phyloP scores from a whole-genome alignment of 768 basidiomycete species.

The Leccinum subtestaceum region DNA sequence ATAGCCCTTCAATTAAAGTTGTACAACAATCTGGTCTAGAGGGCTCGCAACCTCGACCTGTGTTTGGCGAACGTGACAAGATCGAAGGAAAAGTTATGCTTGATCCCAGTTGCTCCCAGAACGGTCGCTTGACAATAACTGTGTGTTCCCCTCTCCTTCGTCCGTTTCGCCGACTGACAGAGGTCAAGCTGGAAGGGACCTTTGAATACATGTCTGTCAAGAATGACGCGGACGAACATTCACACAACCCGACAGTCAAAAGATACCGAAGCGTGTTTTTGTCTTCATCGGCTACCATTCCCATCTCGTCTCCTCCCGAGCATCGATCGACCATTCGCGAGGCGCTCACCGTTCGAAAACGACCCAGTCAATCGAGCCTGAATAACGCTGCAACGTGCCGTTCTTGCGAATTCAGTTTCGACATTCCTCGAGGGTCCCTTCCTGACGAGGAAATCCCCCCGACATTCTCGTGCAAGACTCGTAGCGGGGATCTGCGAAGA shows the following conservation, averaged over 20 bases:
- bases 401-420: conserved; percentile 50
- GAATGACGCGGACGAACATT: conserved; percentile 18
- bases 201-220: conserved; percentile 45
- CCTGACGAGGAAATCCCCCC: conserved; percentile 61
- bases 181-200: conserved; percentile 56
- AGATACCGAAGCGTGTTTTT: conserved; percentile 47
- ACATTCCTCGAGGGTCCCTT: conserved; percentile 48
- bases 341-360: conserved; percentile 43
- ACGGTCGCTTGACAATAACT: conserved; percentile 56
- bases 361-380: conserved; percentile 44
- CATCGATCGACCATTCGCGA: conserved; percentile 24
- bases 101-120: conserved; percentile 47
- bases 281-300: conserved; percentile 43
- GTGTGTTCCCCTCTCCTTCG: conserved; percentile 33
- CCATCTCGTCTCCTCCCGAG: conserved; percentile 33
- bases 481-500: conserved; percentile 26
- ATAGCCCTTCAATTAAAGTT: conserved; percentile 60
- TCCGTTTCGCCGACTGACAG: conserved; percentile 3
- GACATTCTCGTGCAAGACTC: conserved; percentile 45
- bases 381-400: conserved; percentile 26
- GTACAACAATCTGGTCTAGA: conserved; percentile 30
- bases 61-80: conserved; percentile 60
- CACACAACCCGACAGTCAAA: conserved; percentile 21
- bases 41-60: conserved; percentile 36
- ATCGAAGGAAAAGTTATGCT: conserved; percentile 60